Evolutionary conservation across 768 basidiomycete species (phyloP), one percentile per base, ranked within the genome.

Genomic region (Mycena galopus): DNA sequence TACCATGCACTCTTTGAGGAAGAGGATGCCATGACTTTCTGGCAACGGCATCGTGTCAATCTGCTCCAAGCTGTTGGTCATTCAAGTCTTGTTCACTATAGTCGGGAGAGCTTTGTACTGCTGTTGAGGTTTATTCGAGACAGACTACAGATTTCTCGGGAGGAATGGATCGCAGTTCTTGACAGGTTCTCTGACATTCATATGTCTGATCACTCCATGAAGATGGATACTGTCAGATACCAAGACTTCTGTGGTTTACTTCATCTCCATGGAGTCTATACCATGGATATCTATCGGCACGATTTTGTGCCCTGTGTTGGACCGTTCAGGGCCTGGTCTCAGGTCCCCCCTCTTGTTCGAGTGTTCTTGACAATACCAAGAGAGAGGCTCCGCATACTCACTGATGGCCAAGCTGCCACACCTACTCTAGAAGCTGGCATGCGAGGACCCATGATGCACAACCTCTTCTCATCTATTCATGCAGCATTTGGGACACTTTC

Each of bases 191-290:
- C 74, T 37, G 64, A 56, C 17, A 65, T 78, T 21, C 67, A 78
- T n/a, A 64, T 37, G 5, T 44, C 66, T 53, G 80, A 82, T 69
- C 30, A 29, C 32, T 73, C 77, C 9, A 71, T 80, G 61, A 64
- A 74, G 33, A 78, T 81, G 64, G 81, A 81, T 39, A 78, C 77
- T 30, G 78, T 82, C 62, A 79, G 81, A 57, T 83, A 81, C 57
- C 84, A 87, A 50, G 86, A 87, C 44, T 73, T 87, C 69, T 82
- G 79, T 33, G 77, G 77, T 35, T 81, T 84, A 12, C 76, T 86
- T 1, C 77, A 86, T 59, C 78, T 79, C 50, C 72, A 81, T 19
- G 81, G 81, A 29, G 68, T 86, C 1, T 74, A 80, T 57, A 79
- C 81, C 6, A 78, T 81, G 58, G 47, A 68, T 16, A 57, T 66